Percentiles rank a stretch among this genome's conserved stretches.
Evolutionary conservation across 441 rosid species (phyloP).

Genomic region (Flueggea neowawraea): DNA sequence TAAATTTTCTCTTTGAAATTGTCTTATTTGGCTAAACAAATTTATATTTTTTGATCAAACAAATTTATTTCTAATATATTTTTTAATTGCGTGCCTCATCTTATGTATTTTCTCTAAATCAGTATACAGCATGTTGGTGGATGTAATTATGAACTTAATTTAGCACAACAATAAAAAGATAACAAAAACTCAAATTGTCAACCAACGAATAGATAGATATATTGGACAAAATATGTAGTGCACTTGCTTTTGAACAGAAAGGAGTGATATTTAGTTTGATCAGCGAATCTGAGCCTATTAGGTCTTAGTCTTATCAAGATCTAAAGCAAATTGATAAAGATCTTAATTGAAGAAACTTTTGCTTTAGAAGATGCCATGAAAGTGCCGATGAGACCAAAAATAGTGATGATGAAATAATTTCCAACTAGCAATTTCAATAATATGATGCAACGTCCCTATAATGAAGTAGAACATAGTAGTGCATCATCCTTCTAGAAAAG

Average conservation of each 20-base stretch:
- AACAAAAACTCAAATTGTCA: too few relatives aligned
- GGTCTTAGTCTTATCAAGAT: slow-evolving; percentile 20
- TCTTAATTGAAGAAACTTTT: slow-evolving; percentile 1
- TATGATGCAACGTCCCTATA: slow-evolving; percentile 6
- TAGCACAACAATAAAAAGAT: too few relatives aligned
- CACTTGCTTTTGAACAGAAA: not conserved
- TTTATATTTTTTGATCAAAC: too few relatives aligned
- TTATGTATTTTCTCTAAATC: too few relatives aligned
- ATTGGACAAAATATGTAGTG: not conserved
- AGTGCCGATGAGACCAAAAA: slow-evolving; percentile 2
- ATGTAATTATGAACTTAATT: too few relatives aligned
- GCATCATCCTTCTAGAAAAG: slow-evolving; percentile 1
- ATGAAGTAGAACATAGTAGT: not conserved
- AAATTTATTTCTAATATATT: too few relatives aligned
- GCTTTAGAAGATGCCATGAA: slow-evolving; percentile 7
- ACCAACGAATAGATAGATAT: too few relatives aligned
- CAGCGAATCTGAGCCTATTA: not conserved
- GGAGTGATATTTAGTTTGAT: not conserved
- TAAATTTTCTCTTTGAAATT: too few relatives aligned
- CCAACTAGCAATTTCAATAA: slow-evolving; percentile 11
- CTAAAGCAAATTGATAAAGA: slow-evolving; percentile 21
- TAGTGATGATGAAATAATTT: slow-evolving; percentile 5
- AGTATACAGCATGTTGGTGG: too few relatives aligned
- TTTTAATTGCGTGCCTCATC: too few relatives aligned
- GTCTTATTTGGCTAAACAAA: too few relatives aligned